Percentiles rank a stretch among this genome's conserved stretches.
Conservation (phyloP, 208 protist genomes). For the Acanthamoeba triangularis region DNA sequence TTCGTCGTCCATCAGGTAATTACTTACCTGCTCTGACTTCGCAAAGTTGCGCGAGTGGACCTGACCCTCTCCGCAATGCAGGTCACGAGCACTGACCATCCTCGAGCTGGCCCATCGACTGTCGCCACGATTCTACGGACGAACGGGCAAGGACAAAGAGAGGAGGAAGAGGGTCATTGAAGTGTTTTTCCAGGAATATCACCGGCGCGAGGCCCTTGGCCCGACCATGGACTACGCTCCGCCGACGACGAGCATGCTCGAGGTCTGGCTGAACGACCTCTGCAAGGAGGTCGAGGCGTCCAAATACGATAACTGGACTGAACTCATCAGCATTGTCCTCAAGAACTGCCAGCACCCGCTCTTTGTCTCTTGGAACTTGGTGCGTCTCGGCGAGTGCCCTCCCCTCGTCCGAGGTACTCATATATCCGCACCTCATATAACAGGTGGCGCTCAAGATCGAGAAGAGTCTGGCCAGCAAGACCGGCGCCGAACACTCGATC, state of each 20-base stretch:
- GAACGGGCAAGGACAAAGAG: constrained; percentile 74
- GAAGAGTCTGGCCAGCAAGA: neutral
- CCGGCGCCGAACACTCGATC: constrained; percentile 18
- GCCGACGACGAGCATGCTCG: constrained; percentile 9
- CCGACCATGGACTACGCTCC: neutral
- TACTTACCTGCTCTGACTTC: neutral
- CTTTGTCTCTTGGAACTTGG: constrained; percentile 70
- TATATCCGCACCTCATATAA: neutral
- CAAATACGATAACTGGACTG: constrained; percentile 20
- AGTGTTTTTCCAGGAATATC: constrained; percentile 71
- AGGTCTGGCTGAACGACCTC: constrained; percentile 32
- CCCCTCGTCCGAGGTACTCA: too few species aligned
- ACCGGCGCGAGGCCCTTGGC: constrained; percentile 11
- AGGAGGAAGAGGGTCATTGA: constrained; percentile 67
- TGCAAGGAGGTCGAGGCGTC: constrained; percentile 53
- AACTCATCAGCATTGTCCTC: neutral
- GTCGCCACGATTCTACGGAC: constrained; percentile 52
- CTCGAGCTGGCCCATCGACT: constrained; percentile 45
- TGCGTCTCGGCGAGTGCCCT: neutral
- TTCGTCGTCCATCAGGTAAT: constrained; percentile 69
- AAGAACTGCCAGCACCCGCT: constrained; percentile 68
- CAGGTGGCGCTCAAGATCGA: constrained; percentile 74
- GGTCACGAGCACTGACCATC: constrained; percentile 55
- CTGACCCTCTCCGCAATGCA: neutral
- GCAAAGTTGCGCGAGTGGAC: neutral